Evolutionary conservation across 2,329 filamentous ascomycete genomes (phyloP), one percentile per base, ranked within the genome.

Genomic region (Amauroascus niger): DNA sequence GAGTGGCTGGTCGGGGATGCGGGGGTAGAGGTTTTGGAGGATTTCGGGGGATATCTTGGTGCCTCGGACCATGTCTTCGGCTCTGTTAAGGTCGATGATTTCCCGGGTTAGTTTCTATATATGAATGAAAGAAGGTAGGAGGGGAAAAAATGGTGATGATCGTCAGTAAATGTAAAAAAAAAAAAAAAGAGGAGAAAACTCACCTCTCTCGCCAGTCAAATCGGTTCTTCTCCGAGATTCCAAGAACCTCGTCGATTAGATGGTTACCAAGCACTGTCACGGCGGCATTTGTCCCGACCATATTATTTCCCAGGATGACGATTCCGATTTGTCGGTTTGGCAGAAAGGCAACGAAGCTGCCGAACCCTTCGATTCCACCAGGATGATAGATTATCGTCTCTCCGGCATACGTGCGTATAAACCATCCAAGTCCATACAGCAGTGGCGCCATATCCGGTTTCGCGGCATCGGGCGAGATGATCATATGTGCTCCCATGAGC

Each of bases 351-450:
- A 77, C 64, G 33, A 70, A 61, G 0, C 73, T 67, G 3, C 71
- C 73, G 55, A 72, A 76, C 3, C 70, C 74, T 47, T 71, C 68
- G 60, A 75, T 71, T 0, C 69, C 71, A 2, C 76, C 76, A 7
- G 59, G 59, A 57, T 78, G 76, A 8, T 63, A 63, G 47, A 71
- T 71, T 18, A 76, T 61, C 28, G 68, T 57, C 45, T 75, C 69
- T 0, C 74, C 44, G 35, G 46, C 40, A 50, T 58, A 43, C 35
- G 47, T 50, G 49, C 33, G 22, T 9, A 56, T 26, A 20, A 55
- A 53, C 58, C 58, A 51, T 43, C 58, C 55, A 16, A 57, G 40
- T 39, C 53, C 55, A 30, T 57, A 57, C 30, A 50, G 28, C 7
- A 43, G 28, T 24, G 52, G 49, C 4, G 53, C 37, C 14, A 40